Conservation (phyloP, 495 filamentous ascomycete species). For the Hypoxylon perforatum region DNA sequence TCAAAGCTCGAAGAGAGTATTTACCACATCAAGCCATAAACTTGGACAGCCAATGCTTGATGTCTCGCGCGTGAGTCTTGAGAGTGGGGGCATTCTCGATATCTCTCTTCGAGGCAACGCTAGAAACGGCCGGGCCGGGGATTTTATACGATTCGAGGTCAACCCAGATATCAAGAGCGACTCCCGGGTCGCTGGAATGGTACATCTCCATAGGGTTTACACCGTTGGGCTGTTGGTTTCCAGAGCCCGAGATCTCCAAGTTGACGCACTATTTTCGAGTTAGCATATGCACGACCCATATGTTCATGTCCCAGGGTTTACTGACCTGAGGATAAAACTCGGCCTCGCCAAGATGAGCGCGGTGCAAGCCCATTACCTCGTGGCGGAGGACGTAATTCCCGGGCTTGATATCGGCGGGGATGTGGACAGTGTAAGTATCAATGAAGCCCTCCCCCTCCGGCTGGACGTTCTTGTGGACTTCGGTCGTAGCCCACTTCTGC, state of each 20-base stretch:
- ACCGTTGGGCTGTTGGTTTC: conserved; percentile 52
- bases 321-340: conserved; percentile 76
- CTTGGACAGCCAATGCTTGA: not conserved
- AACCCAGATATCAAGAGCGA: conserved; percentile 48
- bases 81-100: not conserved
- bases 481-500: conserved; percentile 67
- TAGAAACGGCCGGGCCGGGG: conserved; percentile 24
- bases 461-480: conserved; percentile 36
- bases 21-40: not conserved
- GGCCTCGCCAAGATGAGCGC: conserved; percentile 63
- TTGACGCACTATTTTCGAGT: conserved; percentile 34
- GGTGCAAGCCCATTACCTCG: conserved; percentile 79
- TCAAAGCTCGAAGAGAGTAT: not conserved
- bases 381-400: conserved; percentile 80
- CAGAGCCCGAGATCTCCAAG: conserved; percentile 68
- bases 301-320: conserved; percentile 12
- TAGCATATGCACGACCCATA: conserved; percentile 1
- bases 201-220: conserved; percentile 48
- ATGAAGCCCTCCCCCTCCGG: conserved; percentile 65
- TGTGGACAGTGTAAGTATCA: conserved; percentile 70
- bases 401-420: conserved; percentile 66
- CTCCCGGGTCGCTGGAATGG: conserved; percentile 48
- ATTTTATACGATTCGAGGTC: conserved; percentile 33
- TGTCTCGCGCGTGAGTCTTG: conserved; percentile 19
- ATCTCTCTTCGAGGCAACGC: conserved; percentile 11